Conservation (phyloP, 2,329 filamentous ascomycete genomes). For the Fusarium sp. region DNA sequence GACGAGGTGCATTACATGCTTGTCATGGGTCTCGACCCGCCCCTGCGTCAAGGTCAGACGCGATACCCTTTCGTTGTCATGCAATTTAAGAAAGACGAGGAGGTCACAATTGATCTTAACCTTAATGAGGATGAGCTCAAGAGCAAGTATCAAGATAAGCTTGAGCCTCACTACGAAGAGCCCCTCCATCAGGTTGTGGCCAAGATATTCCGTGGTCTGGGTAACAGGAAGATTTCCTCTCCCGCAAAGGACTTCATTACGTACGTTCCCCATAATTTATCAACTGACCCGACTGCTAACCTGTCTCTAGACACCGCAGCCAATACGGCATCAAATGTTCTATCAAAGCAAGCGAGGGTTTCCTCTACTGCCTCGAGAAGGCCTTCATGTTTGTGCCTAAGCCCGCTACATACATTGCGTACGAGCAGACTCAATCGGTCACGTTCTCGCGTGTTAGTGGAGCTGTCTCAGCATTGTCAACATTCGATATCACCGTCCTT, state of each 20-base stretch:
- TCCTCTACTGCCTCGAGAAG: conserved; percentile 96
- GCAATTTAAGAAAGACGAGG: conserved; percentile 98
- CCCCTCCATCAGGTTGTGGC: conserved; percentile 94
- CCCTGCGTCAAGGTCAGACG: conserved; percentile 95
- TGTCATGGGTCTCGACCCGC: conserved; percentile 92
- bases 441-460: conserved; percentile 97
- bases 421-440: conserved; percentile 90
- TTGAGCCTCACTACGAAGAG: conserved; percentile 90
- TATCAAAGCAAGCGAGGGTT: conserved; percentile 99
- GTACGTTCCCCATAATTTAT: conserved; percentile 54
- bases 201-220: conserved; percentile 93
- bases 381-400: conserved; percentile 99
- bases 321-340: conserved; percentile 98
- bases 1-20: conserved; percentile 97
- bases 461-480: conserved; percentile 91
- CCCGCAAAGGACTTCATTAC: conserved; percentile 95
- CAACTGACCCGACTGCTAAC: conserved; percentile 48
- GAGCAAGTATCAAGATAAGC: conserved; percentile 87
- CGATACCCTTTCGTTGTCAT: conserved; percentile 98
- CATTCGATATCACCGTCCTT: conserved; percentile 95
- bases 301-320: conserved; percentile 76
- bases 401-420: conserved; percentile 95
- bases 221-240: conserved; percentile 93
- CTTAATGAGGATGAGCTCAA: conserved; percentile 91
- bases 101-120: conserved; percentile 95